phyloP scores from a whole-genome alignment of 2,329 filamentous ascomycete genomes.

The Fusarium sulawesiense region DNA sequence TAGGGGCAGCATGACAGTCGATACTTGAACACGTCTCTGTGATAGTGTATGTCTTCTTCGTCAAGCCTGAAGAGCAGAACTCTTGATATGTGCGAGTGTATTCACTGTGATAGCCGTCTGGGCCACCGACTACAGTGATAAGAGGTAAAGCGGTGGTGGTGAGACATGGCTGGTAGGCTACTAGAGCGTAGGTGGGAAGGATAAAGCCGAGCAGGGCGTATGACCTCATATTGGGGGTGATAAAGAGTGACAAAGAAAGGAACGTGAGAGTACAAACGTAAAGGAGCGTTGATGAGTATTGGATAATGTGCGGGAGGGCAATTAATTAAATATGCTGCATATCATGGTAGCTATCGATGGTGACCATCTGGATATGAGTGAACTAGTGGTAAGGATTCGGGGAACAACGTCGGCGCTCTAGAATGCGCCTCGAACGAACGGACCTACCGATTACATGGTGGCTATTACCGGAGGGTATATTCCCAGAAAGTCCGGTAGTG shows the following conservation, averaged over 20 bases:
- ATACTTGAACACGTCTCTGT: conserved; percentile 10
- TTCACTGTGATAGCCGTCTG: not conserved
- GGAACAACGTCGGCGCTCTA: not conserved
- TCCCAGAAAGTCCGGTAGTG: not conserved
- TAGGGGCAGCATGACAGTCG: not conserved
- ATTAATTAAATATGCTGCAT: not conserved
- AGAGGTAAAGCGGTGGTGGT: not conserved
- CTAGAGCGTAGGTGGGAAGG: not conserved
- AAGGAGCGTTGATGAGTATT: not conserved
- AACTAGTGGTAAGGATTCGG: too few species aligned
- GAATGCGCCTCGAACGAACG: not conserved
- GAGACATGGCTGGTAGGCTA: not conserved
- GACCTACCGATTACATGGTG: not conserved
- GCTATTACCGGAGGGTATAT: not conserved
- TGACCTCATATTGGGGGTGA: not conserved
- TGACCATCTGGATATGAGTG: not conserved
- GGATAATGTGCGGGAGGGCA: not conserved
- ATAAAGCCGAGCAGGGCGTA: not conserved
- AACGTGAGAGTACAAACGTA: not conserved
- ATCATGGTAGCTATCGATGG: fast-evolving
- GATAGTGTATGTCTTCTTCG: not conserved
- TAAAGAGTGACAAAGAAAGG: not conserved
- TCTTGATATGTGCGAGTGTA: conserved; percentile 20
- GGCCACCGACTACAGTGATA: not conserved
- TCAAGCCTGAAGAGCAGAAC: not conserved